Evolutionary conservation across 1,284 basidiomycete genomes (phyloP), one percentile per base, ranked within the genome.

Genomic region (Austropuccinia psidii): DNA sequence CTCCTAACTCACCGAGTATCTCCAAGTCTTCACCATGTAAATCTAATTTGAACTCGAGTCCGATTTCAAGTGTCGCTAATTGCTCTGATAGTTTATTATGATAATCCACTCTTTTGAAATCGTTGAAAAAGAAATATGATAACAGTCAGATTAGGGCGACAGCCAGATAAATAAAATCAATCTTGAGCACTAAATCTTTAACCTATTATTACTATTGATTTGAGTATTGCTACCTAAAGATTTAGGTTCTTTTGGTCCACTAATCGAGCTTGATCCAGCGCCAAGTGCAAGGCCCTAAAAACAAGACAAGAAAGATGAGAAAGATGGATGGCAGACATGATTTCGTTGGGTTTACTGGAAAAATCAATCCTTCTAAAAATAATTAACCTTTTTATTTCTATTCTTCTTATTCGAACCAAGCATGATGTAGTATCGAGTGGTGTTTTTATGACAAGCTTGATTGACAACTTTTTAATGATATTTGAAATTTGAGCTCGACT

Each of bases 1-100:
- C 89, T 0, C 95, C 95, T 2, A 98, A 85, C 81, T 98, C 95
- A 33, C 86, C 84, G 37, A 98, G 81, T 75, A 92, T 88, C 81
- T 88, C 77, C 33, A 83, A 76, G 66, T 83, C 81, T 69, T 82
- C 80, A 55, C 79, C 80, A 55, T 80, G 77, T 43, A 83, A 73
- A 61, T 83, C 82, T 27, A 83, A 77, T 77, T 81, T 82, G 77
- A 80, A 81, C 64, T 82, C 81, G 31, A 79, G 76, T 43, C 81
- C 81, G 39, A 83, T 76, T 74, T 82, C 82, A 8, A 83, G 75
- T 33, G 86, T 87, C 68, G 88, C 88, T 17, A 91, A 84, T 15
- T 88, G 90, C 75, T 87, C 87, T 2, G 88, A 87, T 17, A 90
- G 83, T 19, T 88, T 86, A 13, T 85, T 85, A 77, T 90, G 88